Evolutionary conservation across 345 rosid species (phyloP).

Genomic region (Leavenworthia alabamica): DNA sequence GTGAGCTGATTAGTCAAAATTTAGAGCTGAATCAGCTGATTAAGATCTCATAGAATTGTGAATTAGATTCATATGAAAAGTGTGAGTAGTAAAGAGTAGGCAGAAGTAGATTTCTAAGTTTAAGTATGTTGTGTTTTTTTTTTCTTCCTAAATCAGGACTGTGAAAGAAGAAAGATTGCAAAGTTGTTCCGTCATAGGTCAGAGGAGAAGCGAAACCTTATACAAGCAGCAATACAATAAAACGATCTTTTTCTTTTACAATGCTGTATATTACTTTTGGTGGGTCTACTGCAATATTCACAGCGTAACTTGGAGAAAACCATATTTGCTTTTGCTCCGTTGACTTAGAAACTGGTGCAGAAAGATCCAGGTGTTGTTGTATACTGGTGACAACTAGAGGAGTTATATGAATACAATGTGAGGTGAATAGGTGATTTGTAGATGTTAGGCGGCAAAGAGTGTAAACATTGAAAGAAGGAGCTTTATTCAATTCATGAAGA

Average conservation of each 20-base stretch:
- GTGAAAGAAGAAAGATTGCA: slow-evolving; percentile 84
- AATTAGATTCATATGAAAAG: not conserved
- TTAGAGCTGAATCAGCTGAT: too few relatives aligned
- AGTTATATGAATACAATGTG: slow-evolving; percentile 17
- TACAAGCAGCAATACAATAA: slow-evolving; percentile 36
- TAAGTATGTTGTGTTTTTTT: not conserved
- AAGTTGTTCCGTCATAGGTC: slow-evolving; percentile 82
- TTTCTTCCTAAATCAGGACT: slow-evolving; percentile 51
- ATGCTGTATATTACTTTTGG: slow-evolving; percentile 8
- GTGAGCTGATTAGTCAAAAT: slow-evolving; percentile 1
- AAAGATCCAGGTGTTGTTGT: slow-evolving; percentile 12
- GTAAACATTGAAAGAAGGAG: slow-evolving; percentile 4
- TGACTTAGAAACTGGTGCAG: slow-evolving; percentile 8
- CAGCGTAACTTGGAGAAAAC: slow-evolving; percentile 10
- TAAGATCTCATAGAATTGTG: not conserved
- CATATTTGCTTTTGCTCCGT: slow-evolving; percentile 6
- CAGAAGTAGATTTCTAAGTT: not conserved
- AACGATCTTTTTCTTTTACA: not conserved
- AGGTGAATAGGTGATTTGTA: slow-evolving; percentile 14
- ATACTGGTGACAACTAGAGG: slow-evolving; percentile 4
- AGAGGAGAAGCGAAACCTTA: slow-evolving; percentile 52
- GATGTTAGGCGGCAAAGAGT: slow-evolving; percentile 19
- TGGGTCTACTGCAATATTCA: slow-evolving; percentile 6
- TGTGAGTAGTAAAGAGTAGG: not conserved
- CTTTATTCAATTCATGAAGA: not conserved